Evolutionary conservation across 257 asterid species (phyloP), one percentile per base, ranked within the genome.

Genomic region (Datura wrightii): DNA sequence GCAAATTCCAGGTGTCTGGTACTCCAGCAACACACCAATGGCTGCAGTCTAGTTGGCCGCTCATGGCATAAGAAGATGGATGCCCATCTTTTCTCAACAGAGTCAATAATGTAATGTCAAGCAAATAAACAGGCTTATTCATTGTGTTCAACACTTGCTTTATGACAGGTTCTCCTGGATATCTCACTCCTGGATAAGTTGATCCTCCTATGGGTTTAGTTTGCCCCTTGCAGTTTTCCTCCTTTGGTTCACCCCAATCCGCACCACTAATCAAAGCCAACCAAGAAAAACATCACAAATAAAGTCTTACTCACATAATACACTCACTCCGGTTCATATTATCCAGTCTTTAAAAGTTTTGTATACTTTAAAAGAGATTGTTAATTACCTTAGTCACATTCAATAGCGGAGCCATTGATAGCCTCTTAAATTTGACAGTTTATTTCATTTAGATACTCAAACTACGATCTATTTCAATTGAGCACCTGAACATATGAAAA

Each of bases 21-120:
- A 89, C 92, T 16, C 97, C 97, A 36, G 93, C 87, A 39, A 94
- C 88, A 85, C 97, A 94, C 97, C 97, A 94, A n/a, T 93, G 97
- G 79, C 95, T 93, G 71, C 97, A 93, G 71, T 94, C 98, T 13
- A 44, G 44, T 37, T n/a, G 2, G 39, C 89, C 92, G 8, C 84
- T 92, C 10, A 71, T 19, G 48, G 90, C 97, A 36, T 90, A 94
- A 1, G 53, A 87, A 10, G 95, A 92, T 10, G 98, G 97, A 83
- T 94, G 98, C 1, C 97, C 95, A 80, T 93, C 97, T 84, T 91
- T 94, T 55, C 98, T 88, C 19, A 92, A 59, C 63, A 86, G 94
- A 36, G 98, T 91, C 15, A 94, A 91, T 48, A 85, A 50, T 0
- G 97, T 89, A 34, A 92, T 88, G 83, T 94, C 97, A 16, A 93